Base-by-base conservation (phyloP, 192 early-diverging fungal genomes). In the Phlyctochytrium arcticum region DNA sequence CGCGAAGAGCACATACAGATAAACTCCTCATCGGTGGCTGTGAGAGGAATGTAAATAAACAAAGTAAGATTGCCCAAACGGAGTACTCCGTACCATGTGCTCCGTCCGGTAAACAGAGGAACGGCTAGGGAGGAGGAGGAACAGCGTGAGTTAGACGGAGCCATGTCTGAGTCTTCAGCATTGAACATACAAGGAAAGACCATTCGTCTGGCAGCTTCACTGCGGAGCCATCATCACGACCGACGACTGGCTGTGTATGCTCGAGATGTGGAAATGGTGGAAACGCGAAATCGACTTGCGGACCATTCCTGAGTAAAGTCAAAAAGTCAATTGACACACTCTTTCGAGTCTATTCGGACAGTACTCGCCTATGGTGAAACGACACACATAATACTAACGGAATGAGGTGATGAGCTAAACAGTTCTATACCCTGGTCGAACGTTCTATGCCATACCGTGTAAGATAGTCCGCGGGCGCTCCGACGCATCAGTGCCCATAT, bases 71-170 rank as follows among this genome's bases (percentile, higher is more conserved):
- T 2, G n/a, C n/a, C n/a, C n/a, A 69, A 37, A 70, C 6, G 12
- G 6, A 29, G 10, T 12, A 51, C 2, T 15, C 9, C 50, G 71
- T 74, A 73, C 88, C 87, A 72, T 91, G 89, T 5, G 87, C 88
- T 34, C 89, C 89, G 63, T 91, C 90, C 50, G 90, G 90, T 10
- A 91, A 73, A 36, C 88, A 89, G 57, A 91, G 71, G 71, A 91
- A 91, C 0, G 90, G 90, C 79, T 80, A 34, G 15, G 6, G 33
- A 26, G 9, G 15, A 27, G 47, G 26, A 64, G n/a, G n/a, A n/a
- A n/a, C n/a, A n/a, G n/a, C n/a, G n/a, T n/a, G n/a, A n/a, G n/a
- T n/a, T n/a, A n/a, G n/a, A n/a, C n/a, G n/a, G n/a, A n/a, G n/a
- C n/a, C n/a, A n/a, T n/a, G n/a, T n/a, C n/a, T n/a, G n/a, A n/a